Evolutionary conservation across 805 yeast genomes (phyloP), one percentile per base, ranked within the genome.

Genomic region (Ogataea trehalophila): DNA sequence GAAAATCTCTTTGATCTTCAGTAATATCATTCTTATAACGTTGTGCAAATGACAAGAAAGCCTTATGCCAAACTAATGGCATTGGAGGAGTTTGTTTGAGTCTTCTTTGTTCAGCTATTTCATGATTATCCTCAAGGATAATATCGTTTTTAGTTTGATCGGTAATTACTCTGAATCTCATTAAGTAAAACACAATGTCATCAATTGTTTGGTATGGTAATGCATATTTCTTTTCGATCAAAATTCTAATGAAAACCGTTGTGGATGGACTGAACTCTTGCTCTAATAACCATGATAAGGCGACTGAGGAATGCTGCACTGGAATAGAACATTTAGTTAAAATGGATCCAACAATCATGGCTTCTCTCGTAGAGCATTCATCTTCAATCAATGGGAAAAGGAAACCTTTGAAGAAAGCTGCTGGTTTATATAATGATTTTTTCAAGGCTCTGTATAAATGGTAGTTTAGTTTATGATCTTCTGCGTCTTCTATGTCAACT

Each of bases 61-160:
- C 92, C 66, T 92, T 95, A 66, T 95, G 98, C 98, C 99, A 94
- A 35, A 92, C 92, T 16, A 94, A 87, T 7, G 99, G 98, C 62
- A 94, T 75, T 43, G 77, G 78, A 23, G 85, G 81, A n/a, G 73
- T 61, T 42, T 63, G 61, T 36, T 53, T 56, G 4, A 60, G 40
- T 44, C 58, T 60, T 40, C 60, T 62, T 14, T 62, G 70, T 39
- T 65, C 72, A 9, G 60, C 57, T 38, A 66, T 62, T 18, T 58
- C 63, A 8, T 49, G 42, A 38, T 50, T 50, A 39, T 58, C 60
- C 23, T 58, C 61, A 16, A 58, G 16, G n/a, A 56, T 51, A 15
- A 56, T 52, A 42, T 58, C 60, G 37, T 46, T 49, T 41, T 55
- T 57, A 36, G 48, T 53, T 37, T 62, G 54, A 47, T 70, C 76